These are phyloP conservation scores for Colletotrichum shisoi DNA, from an alignment of 2,329 filamentous ascomycete genomes.

Conservation along the genomic window DNA sequence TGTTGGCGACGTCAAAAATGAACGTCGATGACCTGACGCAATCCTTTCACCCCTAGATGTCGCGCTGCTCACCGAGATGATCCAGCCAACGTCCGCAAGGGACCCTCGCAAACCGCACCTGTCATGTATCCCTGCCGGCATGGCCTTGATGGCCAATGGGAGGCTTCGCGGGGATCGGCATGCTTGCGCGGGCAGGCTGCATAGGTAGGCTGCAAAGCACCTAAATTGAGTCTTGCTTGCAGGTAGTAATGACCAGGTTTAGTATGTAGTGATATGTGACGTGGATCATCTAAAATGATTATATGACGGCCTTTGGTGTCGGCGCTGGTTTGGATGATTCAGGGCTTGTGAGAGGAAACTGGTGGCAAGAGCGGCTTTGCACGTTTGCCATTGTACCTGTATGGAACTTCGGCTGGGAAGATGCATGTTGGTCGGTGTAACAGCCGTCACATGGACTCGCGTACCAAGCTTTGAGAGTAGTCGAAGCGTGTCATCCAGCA, in stretches of 20 bases:
- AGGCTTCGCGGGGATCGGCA: constrained; percentile 5
- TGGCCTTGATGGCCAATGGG: constrained; percentile 25
- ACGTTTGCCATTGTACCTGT: constrained; percentile 3
- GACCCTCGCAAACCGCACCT: constrained; percentile 12
- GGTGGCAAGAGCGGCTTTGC: constrained; percentile 23
- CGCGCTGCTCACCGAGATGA: constrained; percentile 24
- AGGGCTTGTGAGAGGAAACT: background rate
- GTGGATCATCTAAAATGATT: constrained; percentile 5
- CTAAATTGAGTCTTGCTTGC: constrained; percentile 12
- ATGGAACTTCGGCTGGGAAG: background rate
- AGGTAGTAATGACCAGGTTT: constrained; percentile 13
- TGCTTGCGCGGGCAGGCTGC: constrained; percentile 18
- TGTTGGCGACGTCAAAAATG: constrained; percentile 1
- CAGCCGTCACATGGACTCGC: background rate
- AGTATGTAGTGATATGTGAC: constrained; percentile 23
- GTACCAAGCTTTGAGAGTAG: background rate
- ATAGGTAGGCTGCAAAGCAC: constrained; percentile 12
- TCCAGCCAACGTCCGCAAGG: constrained; percentile 9
- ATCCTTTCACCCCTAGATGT: background rate
- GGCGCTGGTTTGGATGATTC: background rate
- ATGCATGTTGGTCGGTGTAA: background rate
- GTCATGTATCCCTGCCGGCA: constrained; percentile 28
- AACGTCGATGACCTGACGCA: background rate
- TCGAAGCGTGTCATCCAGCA: constrained; percentile 12
- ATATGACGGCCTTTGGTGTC: background rate